Conservation (phyloP, 2,329 filamentous ascomycete genomes). For the Akanthomyces dipterigenus region DNA sequence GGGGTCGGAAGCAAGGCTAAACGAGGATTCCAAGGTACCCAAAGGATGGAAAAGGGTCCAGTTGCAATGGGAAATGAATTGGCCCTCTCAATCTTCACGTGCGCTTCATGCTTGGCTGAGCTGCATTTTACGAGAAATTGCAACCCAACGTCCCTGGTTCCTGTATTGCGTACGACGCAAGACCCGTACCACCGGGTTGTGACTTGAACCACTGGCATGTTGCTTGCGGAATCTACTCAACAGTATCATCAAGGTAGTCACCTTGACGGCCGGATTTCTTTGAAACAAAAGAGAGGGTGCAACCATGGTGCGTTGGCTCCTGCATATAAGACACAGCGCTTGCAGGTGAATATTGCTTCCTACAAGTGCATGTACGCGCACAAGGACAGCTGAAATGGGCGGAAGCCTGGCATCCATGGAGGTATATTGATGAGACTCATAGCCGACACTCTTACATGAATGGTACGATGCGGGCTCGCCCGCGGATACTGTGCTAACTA, state of each 20-base stretch:
- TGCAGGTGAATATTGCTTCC: conserved; percentile 1
- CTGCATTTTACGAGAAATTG: neutral
- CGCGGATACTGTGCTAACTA: neutral
- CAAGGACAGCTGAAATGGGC: neutral
- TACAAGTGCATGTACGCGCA: neutral
- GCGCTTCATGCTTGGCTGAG: neutral
- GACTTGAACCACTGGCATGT: neutral
- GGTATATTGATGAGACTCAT: neutral
- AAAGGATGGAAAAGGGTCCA: neutral
- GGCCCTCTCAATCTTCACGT: neutral
- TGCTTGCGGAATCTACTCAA: neutral
- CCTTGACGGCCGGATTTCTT: neutral
- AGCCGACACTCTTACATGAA: neutral
- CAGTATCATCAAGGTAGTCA: neutral
- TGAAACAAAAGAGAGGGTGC: neutral
- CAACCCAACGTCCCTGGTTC: neutral
- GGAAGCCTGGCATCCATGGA: neutral
- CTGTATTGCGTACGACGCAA: neutral
- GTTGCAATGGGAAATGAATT: neutral
- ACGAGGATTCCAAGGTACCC: neutral
- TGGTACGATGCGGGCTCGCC: neutral
- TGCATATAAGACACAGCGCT: neutral
- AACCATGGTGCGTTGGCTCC: neutral
- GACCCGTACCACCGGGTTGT: neutral
- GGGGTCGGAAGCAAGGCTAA: neutral